Conservation (phyloP, 805 yeast genomes). For the Wickerhamiella domercqiae region DNA sequence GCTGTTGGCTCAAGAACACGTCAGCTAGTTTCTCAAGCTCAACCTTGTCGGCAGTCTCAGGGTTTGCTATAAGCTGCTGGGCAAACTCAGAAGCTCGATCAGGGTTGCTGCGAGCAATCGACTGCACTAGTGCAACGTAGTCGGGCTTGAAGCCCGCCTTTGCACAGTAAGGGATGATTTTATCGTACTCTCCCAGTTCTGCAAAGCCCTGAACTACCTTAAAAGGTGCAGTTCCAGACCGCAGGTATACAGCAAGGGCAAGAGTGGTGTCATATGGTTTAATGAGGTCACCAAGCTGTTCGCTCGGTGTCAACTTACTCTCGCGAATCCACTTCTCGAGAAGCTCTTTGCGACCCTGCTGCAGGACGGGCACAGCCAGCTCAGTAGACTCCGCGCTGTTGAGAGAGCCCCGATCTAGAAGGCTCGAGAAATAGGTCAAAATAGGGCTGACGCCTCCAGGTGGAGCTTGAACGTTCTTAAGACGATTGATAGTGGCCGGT, state of each 20-base stretch:
- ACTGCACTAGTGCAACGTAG: slow-evolving; percentile 76
- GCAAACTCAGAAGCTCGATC: slow-evolving; percentile 98
- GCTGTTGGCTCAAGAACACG: slow-evolving; percentile 85
- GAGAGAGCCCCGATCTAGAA: slow-evolving; percentile 82
- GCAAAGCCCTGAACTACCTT: slow-evolving; percentile 88
- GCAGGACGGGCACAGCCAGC: slow-evolving; percentile 86
- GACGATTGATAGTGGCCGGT: slow-evolving; percentile 81
- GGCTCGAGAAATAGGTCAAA: slow-evolving; percentile 76
- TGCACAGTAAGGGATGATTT: slow-evolving; percentile 84
- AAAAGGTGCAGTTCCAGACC: slow-evolving; percentile 56
- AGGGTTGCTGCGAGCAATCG: slow-evolving; percentile 83
- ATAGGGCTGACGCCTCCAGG: slow-evolving; percentile 94
- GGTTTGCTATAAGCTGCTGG: slow-evolving; percentile 57
- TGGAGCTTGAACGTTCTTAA: slow-evolving; percentile 77
- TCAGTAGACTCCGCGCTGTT: slow-evolving; percentile 90
- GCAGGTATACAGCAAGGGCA: slow-evolving; percentile 80
- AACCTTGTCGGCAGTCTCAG: slow-evolving; percentile 33
- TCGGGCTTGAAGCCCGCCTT: slow-evolving; percentile 83
- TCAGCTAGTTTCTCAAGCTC: slow-evolving; percentile 83
- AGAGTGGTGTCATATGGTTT: slow-evolving; percentile 73
- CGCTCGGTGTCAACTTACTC: slow-evolving; percentile 87
- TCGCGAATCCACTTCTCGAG: slow-evolving; percentile 95
- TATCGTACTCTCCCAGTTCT: slow-evolving; percentile 91
- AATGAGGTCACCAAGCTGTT: slow-evolving; percentile 92
- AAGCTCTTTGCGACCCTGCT: slow-evolving; percentile 83